phyloP scores from a whole-genome alignment of 148 eudicot genomes.

The Silene conica region DNA sequence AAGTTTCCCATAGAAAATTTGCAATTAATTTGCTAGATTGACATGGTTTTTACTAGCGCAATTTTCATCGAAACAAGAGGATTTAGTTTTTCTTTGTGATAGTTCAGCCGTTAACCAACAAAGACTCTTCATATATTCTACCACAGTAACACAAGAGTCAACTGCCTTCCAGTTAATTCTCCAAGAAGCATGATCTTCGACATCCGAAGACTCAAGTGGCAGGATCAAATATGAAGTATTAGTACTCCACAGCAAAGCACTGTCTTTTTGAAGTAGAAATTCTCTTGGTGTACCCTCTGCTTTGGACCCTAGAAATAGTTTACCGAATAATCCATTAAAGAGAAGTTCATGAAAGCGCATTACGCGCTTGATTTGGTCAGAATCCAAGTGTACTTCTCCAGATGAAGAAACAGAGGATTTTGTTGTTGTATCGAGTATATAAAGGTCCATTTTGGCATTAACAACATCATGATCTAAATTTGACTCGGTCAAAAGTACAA shows the following conservation, averaged over 20 bases:
- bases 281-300: conserved; percentile 40
- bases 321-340: conserved; percentile 80
- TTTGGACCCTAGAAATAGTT: conserved; percentile 58
- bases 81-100: conserved; percentile 24
- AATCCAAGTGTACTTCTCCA: conserved; percentile 49
- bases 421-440: conserved; percentile 60
- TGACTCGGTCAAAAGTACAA: conserved; percentile 65
- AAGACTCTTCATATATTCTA: conserved; percentile 57
- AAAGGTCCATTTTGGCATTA: conserved; percentile 59
- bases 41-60: conserved; percentile 25
- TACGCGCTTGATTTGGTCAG: conserved; percentile 62
- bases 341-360: conserved; percentile 78
- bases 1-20: conserved; percentile 30
- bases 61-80: conserved; percentile 21
- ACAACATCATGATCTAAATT: conserved; percentile 79
- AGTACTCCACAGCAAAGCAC: conserved; percentile 49
- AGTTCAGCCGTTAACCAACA: conserved; percentile 47
- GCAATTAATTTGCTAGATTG: conserved; percentile 60
- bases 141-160: conserved; percentile 57
- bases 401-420: conserved; percentile 45
- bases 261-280: conserved; percentile 48
- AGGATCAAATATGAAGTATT: conserved; percentile 72
- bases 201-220: conserved; percentile 45
- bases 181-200: conserved; percentile 31
- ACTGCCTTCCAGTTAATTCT: conserved; percentile 61